Evolutionary conservation across 1,139 yeast species (phyloP), one percentile per base, ranked within the genome.

Genomic region (Blastobotrys buckinghamii): DNA sequence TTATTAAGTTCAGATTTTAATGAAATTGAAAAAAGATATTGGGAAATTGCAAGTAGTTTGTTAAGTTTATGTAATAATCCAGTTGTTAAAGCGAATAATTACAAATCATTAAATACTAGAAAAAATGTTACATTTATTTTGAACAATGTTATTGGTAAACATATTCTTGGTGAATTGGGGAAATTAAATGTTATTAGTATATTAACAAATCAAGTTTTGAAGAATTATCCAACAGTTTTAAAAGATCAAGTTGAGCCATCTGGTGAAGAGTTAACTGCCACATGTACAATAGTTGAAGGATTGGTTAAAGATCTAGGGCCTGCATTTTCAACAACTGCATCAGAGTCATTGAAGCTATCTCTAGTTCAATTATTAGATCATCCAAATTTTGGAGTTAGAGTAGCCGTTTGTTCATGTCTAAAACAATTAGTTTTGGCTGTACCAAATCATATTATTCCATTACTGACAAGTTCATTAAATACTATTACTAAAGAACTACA

Each of bases 91-190:
- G 39, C 49, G 19, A 53, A 54, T 44, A 51, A 56, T 20, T 57
- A 59, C 48, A 55, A 57, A 35, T 47, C 49, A 22, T 45, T 60
- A 42, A 51, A 59, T 26, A 62, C 65, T 1, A 52, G 63, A 27
- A 49, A 60, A 12, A 68, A 66, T 42, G 59, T 60, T 2, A 42
- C 47, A 17, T 61, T 62, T 40, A 45, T 66, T 38, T 54, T 66
- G 26, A 58, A 60, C 34, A 59, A 61, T 17, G 53, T 63, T 12
- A 51, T 67, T 20, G 59, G 64, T 2, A 51, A 48, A 20, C 59
- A 61, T 41, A 41, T 62, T 24, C 55, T 66, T 20, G 70, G 69
- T 13, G 71, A 67, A 46, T 52, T 56, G 36, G 68, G 68, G 5
- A 66, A 65, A 47, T 43, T 63, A 24, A 44, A 57, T 4, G 66